A percentile compares a stretch with the other conserved stretches of the same genome.
These are phyloP conservation scores for Jatropha curcas DNA, from an alignment of 345 rosid genomes.

Conservation along the genomic window DNA sequence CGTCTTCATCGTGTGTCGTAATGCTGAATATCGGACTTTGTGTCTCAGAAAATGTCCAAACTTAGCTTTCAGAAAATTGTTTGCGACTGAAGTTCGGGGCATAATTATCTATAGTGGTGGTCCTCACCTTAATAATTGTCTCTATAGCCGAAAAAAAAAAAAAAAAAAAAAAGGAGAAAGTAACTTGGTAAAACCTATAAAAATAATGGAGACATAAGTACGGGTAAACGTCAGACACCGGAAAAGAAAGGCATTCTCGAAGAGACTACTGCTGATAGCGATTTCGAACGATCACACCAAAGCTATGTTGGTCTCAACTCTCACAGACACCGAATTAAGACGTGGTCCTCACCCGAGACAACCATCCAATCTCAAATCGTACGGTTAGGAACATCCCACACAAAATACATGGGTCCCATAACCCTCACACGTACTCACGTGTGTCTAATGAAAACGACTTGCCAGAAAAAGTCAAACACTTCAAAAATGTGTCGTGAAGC, in stretches of 20 bases:
- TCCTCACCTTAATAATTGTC: too few relatives aligned
- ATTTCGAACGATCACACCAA: neutral
- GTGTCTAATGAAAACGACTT: slow-evolving; percentile 46
- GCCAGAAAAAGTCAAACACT: slow-evolving; percentile 38
- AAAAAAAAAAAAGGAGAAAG: too few relatives aligned
- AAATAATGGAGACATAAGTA: neutral
- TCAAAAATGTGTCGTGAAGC: neutral
- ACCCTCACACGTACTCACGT: slow-evolving; percentile 28
- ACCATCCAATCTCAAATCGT: slow-evolving; percentile 42
- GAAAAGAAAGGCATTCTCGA: neutral
- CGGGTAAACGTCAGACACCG: neutral
- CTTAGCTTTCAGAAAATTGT: too few relatives aligned
- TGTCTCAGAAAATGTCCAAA: too few relatives aligned
- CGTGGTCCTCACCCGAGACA: slow-evolving; percentile 46
- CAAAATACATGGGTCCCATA: neutral
- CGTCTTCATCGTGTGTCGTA: too few relatives aligned
- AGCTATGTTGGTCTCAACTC: slow-evolving; percentile 28
- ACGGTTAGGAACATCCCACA: slow-evolving; percentile 36
- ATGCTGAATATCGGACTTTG: too few relatives aligned
- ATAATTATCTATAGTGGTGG: too few relatives aligned
- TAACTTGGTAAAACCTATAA: neutral
- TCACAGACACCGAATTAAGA: slow-evolving; percentile 39
- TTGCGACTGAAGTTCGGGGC: too few relatives aligned
- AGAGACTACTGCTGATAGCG: neutral
- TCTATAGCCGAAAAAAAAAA: too few relatives aligned